A percentile compares a stretch with the other conserved stretches of the same genome.
These are phyloP conservation scores for Byssoonygena ceratinophila DNA, from an alignment of 2,329 filamentous ascomycete species.

Conservation along the genomic window DNA sequence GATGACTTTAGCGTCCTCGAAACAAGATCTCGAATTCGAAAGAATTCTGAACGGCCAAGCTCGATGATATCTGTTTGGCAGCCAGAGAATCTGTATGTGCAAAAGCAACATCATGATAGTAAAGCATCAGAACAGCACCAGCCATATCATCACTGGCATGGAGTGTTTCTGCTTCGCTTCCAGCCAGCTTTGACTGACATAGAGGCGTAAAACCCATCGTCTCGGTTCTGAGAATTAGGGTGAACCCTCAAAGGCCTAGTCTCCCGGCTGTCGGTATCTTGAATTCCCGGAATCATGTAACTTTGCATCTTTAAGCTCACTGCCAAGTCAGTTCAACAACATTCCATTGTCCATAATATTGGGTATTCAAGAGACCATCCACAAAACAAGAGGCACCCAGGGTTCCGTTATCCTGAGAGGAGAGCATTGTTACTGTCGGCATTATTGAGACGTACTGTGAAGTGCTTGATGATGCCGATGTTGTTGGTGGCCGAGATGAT, in stretches of 20 bases:
- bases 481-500: no score
- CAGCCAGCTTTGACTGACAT: not conserved
- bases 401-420: no score
- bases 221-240: not conserved
- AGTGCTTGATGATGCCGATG: no score
- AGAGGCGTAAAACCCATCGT: not conserved
- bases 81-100: not conserved
- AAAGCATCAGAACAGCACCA: not conserved
- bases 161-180: not conserved
- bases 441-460: no score
- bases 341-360: not conserved
- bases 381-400: no score
- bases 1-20: not conserved
- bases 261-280: conserved; percentile 3
- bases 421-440: no score
- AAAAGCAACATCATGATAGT: not conserved
- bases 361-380: not conserved
- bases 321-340: not conserved
- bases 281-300: not conserved
- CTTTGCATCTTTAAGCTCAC: not conserved
- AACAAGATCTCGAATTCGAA: conserved; percentile 1
- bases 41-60: not conserved
- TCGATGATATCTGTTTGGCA: not conserved
- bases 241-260: not conserved
- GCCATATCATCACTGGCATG: not conserved